These are phyloP conservation scores for Beta macrorhiza DNA, from an alignment of 179 eudicot species.

Conservation along the genomic window DNA sequence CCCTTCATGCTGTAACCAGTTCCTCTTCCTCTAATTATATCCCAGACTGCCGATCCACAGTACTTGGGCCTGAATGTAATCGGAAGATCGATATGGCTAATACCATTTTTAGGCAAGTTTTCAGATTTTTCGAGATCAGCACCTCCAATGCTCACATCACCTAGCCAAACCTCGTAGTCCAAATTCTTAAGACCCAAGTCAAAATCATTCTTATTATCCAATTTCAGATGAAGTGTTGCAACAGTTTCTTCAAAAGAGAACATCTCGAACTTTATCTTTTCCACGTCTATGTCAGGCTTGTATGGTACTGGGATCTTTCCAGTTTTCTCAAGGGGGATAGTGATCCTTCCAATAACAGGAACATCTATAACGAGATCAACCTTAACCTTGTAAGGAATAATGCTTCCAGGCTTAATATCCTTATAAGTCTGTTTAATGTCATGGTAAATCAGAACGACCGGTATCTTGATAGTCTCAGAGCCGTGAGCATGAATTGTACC, in stretches of 20 bases:
- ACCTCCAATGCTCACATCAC: conserved; percentile 67
- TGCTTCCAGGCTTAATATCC: conserved; percentile 84
- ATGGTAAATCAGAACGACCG: conserved; percentile 59
- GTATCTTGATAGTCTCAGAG: conserved; percentile 85
- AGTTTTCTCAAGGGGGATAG: conserved; percentile 79
- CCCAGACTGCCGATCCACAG: conserved; percentile 87
- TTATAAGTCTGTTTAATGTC: conserved; percentile 73
- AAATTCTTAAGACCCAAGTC: conserved; percentile 68
- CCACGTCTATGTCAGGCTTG: conserved; percentile 88
- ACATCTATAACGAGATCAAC: conserved; percentile 86
- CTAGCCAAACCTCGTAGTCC: conserved; percentile 88
- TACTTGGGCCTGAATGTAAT: conserved; percentile 88
- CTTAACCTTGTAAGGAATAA: conserved; percentile 74
- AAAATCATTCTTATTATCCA: conserved; percentile 91
- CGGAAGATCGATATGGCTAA: conserved; percentile 58
- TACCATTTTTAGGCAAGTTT: conserved; percentile 59
- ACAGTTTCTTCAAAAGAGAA: conserved; percentile 87
- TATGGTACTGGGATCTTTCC: conserved; percentile 94
- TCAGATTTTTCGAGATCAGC: conserved; percentile 67
- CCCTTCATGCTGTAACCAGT: conserved; percentile 90
- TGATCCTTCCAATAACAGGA: conserved; percentile 83
- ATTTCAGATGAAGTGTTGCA: conserved; percentile 70
- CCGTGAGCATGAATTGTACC: conserved; percentile 95
- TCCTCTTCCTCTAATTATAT: conserved; percentile 87
- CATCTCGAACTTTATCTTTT: conserved; percentile 69